Percentiles rank a stretch among this genome's conserved stretches.
Evolutionary conservation across 371 early-diverging fungal genomes (phyloP).

Genomic region (Funneliformis caledonium): DNA sequence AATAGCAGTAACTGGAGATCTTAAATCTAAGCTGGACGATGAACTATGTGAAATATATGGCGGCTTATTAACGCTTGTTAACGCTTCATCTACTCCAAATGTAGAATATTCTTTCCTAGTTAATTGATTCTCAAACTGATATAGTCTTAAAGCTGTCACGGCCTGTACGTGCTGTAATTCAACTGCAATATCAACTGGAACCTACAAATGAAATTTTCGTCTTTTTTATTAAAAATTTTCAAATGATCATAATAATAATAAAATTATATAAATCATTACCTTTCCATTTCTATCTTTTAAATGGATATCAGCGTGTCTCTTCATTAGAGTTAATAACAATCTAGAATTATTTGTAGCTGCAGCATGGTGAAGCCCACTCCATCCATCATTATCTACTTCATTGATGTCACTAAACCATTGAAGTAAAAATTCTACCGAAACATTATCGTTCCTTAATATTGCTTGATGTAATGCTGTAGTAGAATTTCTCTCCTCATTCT

Average conservation of each 20-base stretch:
- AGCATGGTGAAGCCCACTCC: constrained; percentile 70
- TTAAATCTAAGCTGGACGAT: not conserved
- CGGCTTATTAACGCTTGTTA: constrained; percentile 28
- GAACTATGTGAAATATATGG: not conserved
- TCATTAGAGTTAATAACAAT: constrained; percentile 21
- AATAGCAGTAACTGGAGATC: not conserved
- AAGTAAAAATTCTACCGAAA: constrained; percentile 70
- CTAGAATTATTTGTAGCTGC: constrained; percentile 31
- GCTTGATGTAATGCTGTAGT: constrained; percentile 71
- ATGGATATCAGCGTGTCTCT: constrained; percentile 24
- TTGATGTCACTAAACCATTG: constrained; percentile 73
- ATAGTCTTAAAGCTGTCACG: constrained; percentile 20
- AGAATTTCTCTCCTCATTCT: constrained; percentile 56
- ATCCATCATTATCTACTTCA: constrained; percentile 61
- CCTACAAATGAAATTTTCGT: not conserved
- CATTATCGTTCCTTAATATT: constrained; percentile 58
- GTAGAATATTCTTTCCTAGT: constrained; percentile 17
- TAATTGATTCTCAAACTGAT: constrained; percentile 24
- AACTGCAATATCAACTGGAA: constrained; percentile 30
- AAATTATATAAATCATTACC: constrained; percentile 5
- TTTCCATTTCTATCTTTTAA: constrained; percentile 35
- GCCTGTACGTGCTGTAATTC: constrained; percentile 26
- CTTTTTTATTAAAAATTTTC: not conserved
- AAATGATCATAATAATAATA: not conserved
- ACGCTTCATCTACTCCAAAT: constrained; percentile 32